These are phyloP conservation scores for Paspalum vaginatum DNA, from an alignment of 176 grass and related monocot genomes.

Conservation along the genomic window DNA sequence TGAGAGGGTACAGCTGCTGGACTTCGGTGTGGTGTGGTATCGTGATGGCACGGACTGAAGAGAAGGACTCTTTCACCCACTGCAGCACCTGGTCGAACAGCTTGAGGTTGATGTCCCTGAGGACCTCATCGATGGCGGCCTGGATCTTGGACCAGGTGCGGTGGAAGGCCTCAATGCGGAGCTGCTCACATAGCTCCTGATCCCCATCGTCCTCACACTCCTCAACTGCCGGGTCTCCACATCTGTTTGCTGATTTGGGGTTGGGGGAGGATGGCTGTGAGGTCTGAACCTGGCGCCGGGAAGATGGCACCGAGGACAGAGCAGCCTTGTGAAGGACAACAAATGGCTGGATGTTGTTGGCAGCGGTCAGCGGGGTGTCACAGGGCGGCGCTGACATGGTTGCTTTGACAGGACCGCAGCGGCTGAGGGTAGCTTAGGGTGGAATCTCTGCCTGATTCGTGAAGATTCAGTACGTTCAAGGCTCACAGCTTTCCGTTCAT, in stretches of 20 bases:
- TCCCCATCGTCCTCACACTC: background rate
- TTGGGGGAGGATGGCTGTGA: conserved; percentile 41
- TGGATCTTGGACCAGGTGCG: conserved; percentile 81
- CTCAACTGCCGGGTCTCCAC: background rate
- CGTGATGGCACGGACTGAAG: conserved; percentile 29
- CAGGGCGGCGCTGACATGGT: background rate
- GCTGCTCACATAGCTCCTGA: conserved; percentile 45
- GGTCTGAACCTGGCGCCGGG: conserved; percentile 17
- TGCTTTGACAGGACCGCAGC: background rate
- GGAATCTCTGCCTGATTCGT: background rate
- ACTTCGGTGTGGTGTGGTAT: conserved; percentile 46
- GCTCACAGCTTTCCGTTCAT: background rate
- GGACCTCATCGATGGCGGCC: conserved; percentile 66
- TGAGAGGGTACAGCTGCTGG: conserved; percentile 65
- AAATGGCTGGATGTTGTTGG: conserved; percentile 65
- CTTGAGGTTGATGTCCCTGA: conserved; percentile 74
- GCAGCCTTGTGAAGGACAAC: conserved; percentile 70
- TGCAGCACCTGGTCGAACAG: conserved; percentile 80
- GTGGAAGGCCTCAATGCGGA: conserved; percentile 70
- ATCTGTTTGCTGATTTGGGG: conserved; percentile 53
- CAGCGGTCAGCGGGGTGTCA: conserved; percentile 31
- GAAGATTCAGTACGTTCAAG: background rate
- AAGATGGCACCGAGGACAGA: background rate
- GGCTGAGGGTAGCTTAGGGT: background rate
- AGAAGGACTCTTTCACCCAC: conserved; percentile 74